Evolutionary conservation across 2,329 filamentous ascomycete genomes (phyloP).

Genomic region (Alternaria incomplexa): DNA sequence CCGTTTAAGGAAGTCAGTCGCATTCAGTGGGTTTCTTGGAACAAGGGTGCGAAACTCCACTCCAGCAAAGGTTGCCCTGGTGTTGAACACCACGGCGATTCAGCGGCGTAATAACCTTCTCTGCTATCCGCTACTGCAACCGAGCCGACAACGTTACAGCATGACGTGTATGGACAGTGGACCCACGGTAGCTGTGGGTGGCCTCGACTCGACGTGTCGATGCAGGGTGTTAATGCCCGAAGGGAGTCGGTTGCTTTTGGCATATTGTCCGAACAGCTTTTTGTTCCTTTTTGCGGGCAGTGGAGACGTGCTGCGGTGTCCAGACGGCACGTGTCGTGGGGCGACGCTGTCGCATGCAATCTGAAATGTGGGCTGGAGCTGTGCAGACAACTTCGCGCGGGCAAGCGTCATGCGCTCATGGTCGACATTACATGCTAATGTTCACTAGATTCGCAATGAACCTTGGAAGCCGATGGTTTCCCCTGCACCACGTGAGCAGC

Average conservation of each 20-base stretch:
- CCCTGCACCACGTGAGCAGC: not conserved
- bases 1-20: not conserved
- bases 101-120: not conserved
- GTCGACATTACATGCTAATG: not conserved
- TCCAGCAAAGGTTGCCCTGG: not conserved
- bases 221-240: slow-evolving; percentile 9
- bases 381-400: not conserved
- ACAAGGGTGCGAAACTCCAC: slow-evolving; percentile 1
- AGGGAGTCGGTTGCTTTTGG: not conserved
- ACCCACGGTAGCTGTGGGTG: not conserved
- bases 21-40: not conserved
- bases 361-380: not conserved
- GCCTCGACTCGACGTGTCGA: not conserved
- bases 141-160: slow-evolving; percentile 5
- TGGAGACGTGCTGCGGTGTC: not conserved
- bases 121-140: slow-evolving; percentile 7
- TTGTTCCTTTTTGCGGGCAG: not conserved
- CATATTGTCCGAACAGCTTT: not conserved
- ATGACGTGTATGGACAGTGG: slow-evolving; percentile 7
- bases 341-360: not conserved
- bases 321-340: not conserved
- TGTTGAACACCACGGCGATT: slow-evolving; percentile 5
- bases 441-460: not conserved
- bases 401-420: not conserved
- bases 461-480: not conserved